Evolutionary conservation across 2,329 filamentous ascomycete species (phyloP).

Genomic region (Alternaria burnsii): DNA sequence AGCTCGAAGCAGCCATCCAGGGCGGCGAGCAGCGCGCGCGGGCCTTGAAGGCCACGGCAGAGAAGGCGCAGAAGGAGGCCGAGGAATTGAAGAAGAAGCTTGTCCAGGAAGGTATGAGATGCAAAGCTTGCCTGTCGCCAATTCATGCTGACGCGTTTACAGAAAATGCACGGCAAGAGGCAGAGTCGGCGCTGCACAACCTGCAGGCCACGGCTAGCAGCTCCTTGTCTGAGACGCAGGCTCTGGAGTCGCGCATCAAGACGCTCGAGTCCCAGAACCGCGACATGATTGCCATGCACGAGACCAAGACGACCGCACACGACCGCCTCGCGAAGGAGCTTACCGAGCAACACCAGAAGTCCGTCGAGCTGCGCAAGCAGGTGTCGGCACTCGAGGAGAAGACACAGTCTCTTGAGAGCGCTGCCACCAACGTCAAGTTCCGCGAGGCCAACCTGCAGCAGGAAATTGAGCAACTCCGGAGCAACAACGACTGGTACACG

Average conservation of each 20-base stretch:
- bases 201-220: conserved; percentile 77
- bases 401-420: conserved; percentile 81
- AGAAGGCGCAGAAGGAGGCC: conserved; percentile 84
- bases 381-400: conserved; percentile 82
- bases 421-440: conserved; percentile 83
- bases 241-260: conserved; percentile 81
- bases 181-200: conserved; percentile 83
- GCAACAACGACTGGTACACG: conserved; percentile 93
- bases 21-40: conserved; percentile 84
- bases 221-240: conserved; percentile 77
- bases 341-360: conserved; percentile 87
- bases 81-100: conserved; percentile 83
- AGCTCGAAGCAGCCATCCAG: conserved; percentile 89
- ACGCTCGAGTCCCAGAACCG: conserved; percentile 92
- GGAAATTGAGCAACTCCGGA: conserved; percentile 86
- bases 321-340: conserved; percentile 87
- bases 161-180: conserved; percentile 78
- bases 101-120: conserved; percentile 76
- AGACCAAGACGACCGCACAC: conserved; percentile 87
- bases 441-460: conserved; percentile 89
- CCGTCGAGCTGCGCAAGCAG: conserved; percentile 82
- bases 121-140: neutral
- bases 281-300: conserved; percentile 86
- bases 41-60: conserved; percentile 79
- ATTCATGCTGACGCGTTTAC: conserved; percentile 25